These are phyloP conservation scores for Spinacia oleracea DNA, from an alignment of 179 eudicot species.

Conservation along the genomic window DNA sequence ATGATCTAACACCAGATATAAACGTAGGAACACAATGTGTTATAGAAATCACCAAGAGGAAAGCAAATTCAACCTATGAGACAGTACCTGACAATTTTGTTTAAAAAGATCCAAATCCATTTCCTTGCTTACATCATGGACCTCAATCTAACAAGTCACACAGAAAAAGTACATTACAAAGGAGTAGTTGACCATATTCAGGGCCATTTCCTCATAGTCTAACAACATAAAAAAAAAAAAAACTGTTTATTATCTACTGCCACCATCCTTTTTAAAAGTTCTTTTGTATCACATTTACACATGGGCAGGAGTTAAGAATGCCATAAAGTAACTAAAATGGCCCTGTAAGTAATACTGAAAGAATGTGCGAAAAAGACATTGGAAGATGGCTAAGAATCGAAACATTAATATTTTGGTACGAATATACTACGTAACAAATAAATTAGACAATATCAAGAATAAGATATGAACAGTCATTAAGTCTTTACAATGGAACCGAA, in stretches of 20 bases:
- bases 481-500: neutral
- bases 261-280: neutral
- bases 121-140: conserved; percentile 98
- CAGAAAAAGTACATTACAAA: conserved; percentile 16
- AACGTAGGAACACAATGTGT: neutral
- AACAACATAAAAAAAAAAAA: neutral
- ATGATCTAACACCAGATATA: neutral
- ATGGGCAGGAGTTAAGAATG: neutral
- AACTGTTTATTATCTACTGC: neutral
- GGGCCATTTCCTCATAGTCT: neutral
- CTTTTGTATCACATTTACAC: neutral
- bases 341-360: neutral
- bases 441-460: neutral
- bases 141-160: conserved; percentile 69
- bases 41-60: conserved; percentile 14
- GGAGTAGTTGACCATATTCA: neutral
- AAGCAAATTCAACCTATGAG: conserved; percentile 8
- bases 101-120: conserved; percentile 98
- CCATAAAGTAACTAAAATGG: neutral
- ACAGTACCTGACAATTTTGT: conserved; percentile 84
- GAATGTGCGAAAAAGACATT: no score
- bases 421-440: neutral
- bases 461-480: neutral
- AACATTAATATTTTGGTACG: neutral
- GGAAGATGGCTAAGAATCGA: no score